Evolutionary conservation across 177 flowering plant species (phyloP).

Genomic region (Vitis hybrid): DNA sequence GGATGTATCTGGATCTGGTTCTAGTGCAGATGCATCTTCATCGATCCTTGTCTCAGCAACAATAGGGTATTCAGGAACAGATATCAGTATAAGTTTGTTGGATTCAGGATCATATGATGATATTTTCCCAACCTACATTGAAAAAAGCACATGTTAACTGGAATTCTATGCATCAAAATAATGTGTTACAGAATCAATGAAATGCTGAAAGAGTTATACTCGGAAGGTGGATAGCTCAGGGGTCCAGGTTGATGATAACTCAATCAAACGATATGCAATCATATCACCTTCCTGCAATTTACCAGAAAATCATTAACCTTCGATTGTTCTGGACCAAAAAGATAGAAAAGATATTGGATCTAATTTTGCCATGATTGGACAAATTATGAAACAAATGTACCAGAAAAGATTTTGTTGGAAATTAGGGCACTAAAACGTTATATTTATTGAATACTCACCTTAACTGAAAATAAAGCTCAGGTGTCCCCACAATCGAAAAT

Average conservation of each 20-base stretch:
- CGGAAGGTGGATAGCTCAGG: constrained; percentile 88
- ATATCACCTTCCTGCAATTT: constrained; percentile 72
- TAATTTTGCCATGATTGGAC: not conserved
- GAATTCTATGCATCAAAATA: not conserved
- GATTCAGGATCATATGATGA: constrained; percentile 46
- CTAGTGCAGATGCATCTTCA: constrained; percentile 38
- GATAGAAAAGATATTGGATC: not conserved
- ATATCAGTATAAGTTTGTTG: constrained; percentile 40
- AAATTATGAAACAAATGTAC: not conserved
- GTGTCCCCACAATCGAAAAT: not conserved
- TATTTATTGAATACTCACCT: not conserved
- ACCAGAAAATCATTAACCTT: constrained; percentile 1
- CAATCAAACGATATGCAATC: constrained; percentile 82
- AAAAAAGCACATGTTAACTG: constrained; percentile 7
- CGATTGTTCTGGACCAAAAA: not conserved
- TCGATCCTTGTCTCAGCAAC: constrained; percentile 28
- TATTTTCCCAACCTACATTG: constrained; percentile 73
- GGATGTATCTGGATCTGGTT: constrained; percentile 39
- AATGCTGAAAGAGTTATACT: constrained; percentile 33
- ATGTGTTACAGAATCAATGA: not conserved
- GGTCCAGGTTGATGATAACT: constrained; percentile 78
- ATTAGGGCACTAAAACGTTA: not conserved
- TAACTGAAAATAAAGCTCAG: not conserved
- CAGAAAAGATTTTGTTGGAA: not conserved
- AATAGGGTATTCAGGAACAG: constrained; percentile 69